phyloP scores from a whole-genome alignment of 2,329 filamentous ascomycete genomes.

The Falciphora oryzae region DNA sequence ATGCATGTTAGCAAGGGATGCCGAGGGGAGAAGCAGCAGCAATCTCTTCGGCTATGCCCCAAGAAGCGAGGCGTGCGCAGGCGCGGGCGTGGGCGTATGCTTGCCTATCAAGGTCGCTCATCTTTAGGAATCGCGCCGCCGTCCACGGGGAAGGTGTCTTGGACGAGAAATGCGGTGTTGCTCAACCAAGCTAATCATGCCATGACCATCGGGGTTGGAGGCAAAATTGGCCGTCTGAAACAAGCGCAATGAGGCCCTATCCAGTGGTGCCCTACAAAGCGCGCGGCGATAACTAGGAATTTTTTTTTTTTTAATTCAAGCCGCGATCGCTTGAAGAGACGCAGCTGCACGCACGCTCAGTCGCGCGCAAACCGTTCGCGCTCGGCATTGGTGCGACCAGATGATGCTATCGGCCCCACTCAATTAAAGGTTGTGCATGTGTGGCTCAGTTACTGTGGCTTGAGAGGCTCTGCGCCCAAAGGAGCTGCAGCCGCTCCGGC shows the following conservation, averaged over 20 bases:
- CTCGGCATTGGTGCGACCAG: background rate
- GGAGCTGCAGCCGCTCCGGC: background rate
- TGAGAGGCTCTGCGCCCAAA: background rate
- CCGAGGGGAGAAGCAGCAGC: background rate
- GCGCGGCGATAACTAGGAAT: background rate
- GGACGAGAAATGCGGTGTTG: background rate
- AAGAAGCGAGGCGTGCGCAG: background rate
- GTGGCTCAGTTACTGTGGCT: background rate
- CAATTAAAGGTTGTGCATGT: background rate
- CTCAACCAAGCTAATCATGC: background rate
- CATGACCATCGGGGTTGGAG: background rate
- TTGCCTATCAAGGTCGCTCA: conserved; percentile 94
- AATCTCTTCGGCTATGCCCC: background rate
- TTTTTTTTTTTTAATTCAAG: background rate
- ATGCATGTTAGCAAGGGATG: conserved; percentile 4
- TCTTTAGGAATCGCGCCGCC: conserved; percentile 30
- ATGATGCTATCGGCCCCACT: background rate
- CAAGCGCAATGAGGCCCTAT: background rate
- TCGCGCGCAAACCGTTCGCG: too few species aligned
- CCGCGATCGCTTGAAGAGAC: background rate
- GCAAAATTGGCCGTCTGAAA: background rate
- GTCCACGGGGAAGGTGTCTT: conserved; percentile 4
- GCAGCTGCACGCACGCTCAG: too few species aligned
- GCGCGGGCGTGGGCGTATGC: background rate
- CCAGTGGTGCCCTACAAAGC: background rate